These are phyloP conservation scores for Besnoitia besnoiti DNA, from an alignment of 169 alveolate species.

Conservation along the genomic window DNA sequence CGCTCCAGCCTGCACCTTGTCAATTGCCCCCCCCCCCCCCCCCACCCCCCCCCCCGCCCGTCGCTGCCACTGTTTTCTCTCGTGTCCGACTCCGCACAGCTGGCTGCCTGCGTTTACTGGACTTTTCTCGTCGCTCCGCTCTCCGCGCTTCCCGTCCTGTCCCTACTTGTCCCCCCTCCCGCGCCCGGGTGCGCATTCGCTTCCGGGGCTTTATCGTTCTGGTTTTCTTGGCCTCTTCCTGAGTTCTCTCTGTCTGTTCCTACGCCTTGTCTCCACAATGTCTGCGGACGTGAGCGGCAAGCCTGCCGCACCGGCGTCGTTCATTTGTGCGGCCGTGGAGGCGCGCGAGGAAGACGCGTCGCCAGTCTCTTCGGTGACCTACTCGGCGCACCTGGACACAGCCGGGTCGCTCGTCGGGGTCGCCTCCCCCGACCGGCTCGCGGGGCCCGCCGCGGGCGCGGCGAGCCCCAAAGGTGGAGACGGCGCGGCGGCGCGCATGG, in stretches of 20 bases:
- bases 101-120: neutral
- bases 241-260: too few relatives aligned
- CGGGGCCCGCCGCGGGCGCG: neutral
- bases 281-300: neutral
- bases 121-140: neutral
- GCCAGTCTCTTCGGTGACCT: neutral
- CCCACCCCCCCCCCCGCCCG: too few relatives aligned
- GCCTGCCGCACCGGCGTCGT: conserved; percentile 9
- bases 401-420: neutral
- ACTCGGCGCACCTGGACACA: neutral
- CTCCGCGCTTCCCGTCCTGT: neutral
- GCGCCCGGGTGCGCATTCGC: too few relatives aligned
- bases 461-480: neutral
- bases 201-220: too few relatives aligned
- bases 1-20: too few relatives aligned
- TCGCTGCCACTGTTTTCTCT: neutral
- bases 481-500: neutral
- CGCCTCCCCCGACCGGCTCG: neutral
- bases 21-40: too few relatives aligned
- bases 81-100: neutral
- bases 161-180: neutral
- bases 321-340: conserved; percentile 5
- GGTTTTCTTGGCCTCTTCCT: too few relatives aligned
- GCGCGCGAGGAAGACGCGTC: neutral
- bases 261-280: neutral